Evolutionary conservation across 495 filamentous ascomycete species (phyloP), one percentile per base, ranked within the genome.

Genomic region (Neurospora cerealis): DNA sequence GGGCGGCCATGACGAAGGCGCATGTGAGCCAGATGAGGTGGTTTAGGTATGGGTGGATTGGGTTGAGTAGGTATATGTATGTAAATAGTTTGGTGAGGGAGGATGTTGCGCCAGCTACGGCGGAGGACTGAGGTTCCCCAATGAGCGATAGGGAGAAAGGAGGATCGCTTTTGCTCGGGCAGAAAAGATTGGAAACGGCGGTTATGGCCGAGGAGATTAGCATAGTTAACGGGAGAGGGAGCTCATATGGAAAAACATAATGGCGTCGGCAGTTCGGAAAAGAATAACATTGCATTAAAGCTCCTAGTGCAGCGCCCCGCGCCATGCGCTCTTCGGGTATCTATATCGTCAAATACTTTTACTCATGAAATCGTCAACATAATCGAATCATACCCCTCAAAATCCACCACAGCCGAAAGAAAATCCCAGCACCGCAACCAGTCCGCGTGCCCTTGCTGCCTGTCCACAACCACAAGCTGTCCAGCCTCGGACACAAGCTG

Each of bases 11-110:
- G 96, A 91, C 91, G 0, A 84, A 86, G 69, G 94, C 90, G 11
- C 96, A 99, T 83, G 85, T 88, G 85, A 98, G 95, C 82, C 96
- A 99, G 87, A 99, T 99, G 96, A 87, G 91, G 44, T 99, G 96
- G 96, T 99, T 98, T 79, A 88, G 96, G 11, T 98, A 93, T 90
- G 94, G 94, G 0, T 99, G 96, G 96, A 96, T 99, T 78, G 86
- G 87, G 6, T 76, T 97, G 72, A 94, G 93, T 73, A 85, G 96
- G 73, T 99, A 98, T 83, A 98, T 99, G 96, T 88, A 92, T 74
- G 88, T 99, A 3, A 99, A 99, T 84, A 95, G 98, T 82, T 79
- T 98, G 81, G 88, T 86, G 79, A 80, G 72, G 69, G 75, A 76
- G 74, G 70, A 15, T 34, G 54, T 28, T 19, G 13, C 13, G 28